phyloP scores from a whole-genome alignment of 2,329 filamentous ascomycete species.

The Cercospora zeina region DNA sequence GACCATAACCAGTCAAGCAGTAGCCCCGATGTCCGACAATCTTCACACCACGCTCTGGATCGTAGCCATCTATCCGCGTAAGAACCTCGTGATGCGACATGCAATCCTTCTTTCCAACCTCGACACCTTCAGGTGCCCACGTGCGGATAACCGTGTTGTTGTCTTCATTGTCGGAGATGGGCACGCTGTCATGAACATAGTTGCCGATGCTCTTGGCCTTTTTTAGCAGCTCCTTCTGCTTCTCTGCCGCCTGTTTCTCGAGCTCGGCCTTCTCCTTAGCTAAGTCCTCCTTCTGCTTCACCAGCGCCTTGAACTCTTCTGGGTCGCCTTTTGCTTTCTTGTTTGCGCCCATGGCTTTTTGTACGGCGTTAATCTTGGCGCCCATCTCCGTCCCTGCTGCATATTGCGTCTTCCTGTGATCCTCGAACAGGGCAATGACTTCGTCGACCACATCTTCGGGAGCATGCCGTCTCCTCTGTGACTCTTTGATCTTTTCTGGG shows the following conservation, averaged over 20 bases:
- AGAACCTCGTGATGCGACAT: conserved; percentile 96
- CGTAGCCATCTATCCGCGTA: conserved; percentile 82
- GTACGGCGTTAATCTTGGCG: conserved; percentile 80
- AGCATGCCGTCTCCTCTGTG: conserved; percentile 78
- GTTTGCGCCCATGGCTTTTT: conserved; percentile 87
- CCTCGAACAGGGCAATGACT: conserved; percentile 82
- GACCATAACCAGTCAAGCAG: conserved; percentile 84
- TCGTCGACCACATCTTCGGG: conserved; percentile 84
- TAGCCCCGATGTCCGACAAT: conserved; percentile 93
- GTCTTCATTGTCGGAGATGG: conserved; percentile 77
- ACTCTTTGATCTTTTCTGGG: conserved; percentile 87
- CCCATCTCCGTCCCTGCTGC: conserved; percentile 72
- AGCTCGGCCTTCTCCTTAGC: conserved; percentile 80
- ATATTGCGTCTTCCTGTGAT: conserved; percentile 66
- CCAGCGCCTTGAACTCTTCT: conserved; percentile 72
- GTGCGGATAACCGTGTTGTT: conserved; percentile 75
- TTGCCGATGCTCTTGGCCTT: conserved; percentile 87
- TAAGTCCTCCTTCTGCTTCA: conserved; percentile 74
- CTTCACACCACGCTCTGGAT: conserved; percentile 89
- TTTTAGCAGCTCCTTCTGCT: conserved; percentile 69
- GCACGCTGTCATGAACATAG: conserved; percentile 85
- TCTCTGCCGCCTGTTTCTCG: conserved; percentile 71
- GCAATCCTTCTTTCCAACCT: conserved; percentile 70
- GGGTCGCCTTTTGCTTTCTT: conserved; percentile 95
- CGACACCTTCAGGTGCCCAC: conserved; percentile 77